These are phyloP conservation scores for Paramecium bursaria DNA, from an alignment of 73 alveolate species.

Conservation along the genomic window DNA sequence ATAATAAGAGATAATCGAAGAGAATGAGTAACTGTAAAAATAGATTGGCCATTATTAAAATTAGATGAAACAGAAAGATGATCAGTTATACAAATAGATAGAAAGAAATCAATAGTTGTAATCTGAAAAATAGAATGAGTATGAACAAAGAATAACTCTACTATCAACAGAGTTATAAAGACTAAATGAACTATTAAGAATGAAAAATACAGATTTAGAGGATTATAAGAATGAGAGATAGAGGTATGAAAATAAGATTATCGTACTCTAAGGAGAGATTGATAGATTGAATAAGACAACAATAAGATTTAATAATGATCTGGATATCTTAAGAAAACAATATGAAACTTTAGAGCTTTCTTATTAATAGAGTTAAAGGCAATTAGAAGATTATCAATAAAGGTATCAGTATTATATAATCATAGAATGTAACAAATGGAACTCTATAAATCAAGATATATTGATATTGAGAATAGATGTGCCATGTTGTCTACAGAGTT, in stretches of 20 bases:
- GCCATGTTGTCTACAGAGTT: constrained; percentile 59
- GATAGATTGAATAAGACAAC: constrained; percentile 17
- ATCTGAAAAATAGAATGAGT: background rate
- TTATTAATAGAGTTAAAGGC: background rate
- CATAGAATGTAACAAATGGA: too few relatives aligned
- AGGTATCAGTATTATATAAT: background rate
- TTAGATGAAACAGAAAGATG: constrained; percentile 35
- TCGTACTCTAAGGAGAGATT: background rate
- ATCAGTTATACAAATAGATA: constrained; percentile 27
- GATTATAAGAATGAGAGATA: constrained; percentile 32
- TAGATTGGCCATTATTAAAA: constrained; percentile 18
- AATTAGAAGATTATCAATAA: constrained; percentile 17
- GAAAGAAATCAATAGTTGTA: constrained; percentile 41
- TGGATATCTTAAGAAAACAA: constrained; percentile 1
- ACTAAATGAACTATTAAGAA: constrained; percentile 42
- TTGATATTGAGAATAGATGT: constrained; percentile 52
- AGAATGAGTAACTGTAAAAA: constrained; percentile 24
- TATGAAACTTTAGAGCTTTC: background rate
- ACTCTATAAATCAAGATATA: constrained; percentile 39
- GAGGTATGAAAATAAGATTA: constrained; percentile 38
- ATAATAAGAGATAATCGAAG: constrained; percentile 23
- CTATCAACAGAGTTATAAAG: constrained; percentile 16
- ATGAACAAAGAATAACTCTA: constrained; percentile 1
- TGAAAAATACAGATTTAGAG: constrained; percentile 42
- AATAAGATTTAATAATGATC: constrained; percentile 2